Evolutionary conservation across 169 alveolate species (phyloP).

Genomic region (Plasmodium sp.): DNA sequence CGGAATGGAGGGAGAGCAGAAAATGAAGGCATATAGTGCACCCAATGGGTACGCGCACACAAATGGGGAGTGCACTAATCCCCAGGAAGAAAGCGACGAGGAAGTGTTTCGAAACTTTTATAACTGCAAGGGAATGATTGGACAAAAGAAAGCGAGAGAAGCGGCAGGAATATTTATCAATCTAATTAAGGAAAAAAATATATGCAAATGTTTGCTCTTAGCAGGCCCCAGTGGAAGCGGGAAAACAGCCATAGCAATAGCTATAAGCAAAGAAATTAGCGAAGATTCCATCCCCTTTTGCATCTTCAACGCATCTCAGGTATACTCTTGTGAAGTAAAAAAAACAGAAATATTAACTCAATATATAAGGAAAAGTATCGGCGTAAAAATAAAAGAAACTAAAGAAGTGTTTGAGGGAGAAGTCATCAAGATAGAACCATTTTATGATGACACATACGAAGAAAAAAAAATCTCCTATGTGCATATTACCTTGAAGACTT

Average conservation of each 20-base stretch:
- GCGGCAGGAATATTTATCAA: slow-evolving; percentile 99
- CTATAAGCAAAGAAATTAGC: slow-evolving; percentile 99
- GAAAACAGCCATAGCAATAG: slow-evolving; percentile 99
- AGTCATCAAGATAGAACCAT: slow-evolving; percentile 78
- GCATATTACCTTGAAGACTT: slow-evolving; percentile 95
- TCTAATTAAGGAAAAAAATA: slow-evolving; percentile 96
- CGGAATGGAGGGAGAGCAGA: not conserved
- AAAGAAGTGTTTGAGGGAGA: slow-evolving; percentile 95
- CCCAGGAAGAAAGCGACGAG: slow-evolving; percentile 14
- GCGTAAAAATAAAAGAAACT: slow-evolving; percentile 97
- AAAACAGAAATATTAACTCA: slow-evolving; percentile 76
- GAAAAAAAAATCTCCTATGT: slow-evolving; percentile 95
- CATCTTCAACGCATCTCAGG: slow-evolving; percentile 74
- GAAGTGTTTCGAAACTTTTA: slow-evolving; percentile 30
- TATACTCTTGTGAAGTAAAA: slow-evolving; percentile 74
- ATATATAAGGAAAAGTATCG: slow-evolving; percentile 95
- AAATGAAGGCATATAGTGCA: not conserved
- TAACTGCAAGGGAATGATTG: slow-evolving; percentile 94
- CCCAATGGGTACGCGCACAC: not conserved
- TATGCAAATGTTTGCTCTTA: slow-evolving; percentile 87
- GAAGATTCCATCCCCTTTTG: slow-evolving; percentile 76
- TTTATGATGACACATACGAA: slow-evolving; percentile 71
- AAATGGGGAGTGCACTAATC: not conserved
- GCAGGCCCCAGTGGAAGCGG: slow-evolving; percentile 99
- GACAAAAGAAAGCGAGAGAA: slow-evolving; percentile 99